phyloP scores from a whole-genome alignment of 768 basidiomycete genomes.

The Suillus placidus region DNA sequence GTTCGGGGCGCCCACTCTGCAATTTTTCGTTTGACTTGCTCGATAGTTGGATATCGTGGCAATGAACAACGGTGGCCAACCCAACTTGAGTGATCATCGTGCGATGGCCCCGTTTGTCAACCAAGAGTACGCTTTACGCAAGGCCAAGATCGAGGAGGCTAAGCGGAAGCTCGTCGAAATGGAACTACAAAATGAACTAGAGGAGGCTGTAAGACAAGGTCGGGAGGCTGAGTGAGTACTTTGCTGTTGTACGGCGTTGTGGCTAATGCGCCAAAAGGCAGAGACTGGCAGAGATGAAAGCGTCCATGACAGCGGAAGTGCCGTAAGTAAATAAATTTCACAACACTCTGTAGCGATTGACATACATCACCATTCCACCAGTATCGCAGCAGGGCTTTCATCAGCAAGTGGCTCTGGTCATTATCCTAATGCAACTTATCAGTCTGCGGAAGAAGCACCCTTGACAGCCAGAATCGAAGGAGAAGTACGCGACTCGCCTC shows the following conservation, averaged over 20 bases:
- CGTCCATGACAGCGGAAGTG: neutral
- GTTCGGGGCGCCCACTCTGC: neutral
- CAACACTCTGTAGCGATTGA: neutral
- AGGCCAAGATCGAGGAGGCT: constrained; percentile 5
- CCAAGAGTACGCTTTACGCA: constrained; percentile 2
- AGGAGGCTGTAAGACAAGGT: constrained; percentile 44
- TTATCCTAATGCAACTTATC: neutral
- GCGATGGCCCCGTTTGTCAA: neutral
- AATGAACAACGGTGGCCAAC: neutral
- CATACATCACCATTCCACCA: neutral
- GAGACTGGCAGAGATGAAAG: constrained; percentile 18
- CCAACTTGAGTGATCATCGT: neutral
- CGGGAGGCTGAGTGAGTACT: constrained; percentile 46
- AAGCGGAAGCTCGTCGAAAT: neutral
- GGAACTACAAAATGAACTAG: constrained; percentile 27
- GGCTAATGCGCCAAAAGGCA: constrained; percentile 18
- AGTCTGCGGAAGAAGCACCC: constrained; percentile 16
- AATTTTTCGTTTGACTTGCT: neutral
- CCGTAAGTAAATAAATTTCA: neutral
- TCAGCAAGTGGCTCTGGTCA: neutral
- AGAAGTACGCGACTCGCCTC: constrained; percentile 6
- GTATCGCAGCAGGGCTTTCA: neutral
- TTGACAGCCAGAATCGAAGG: constrained; percentile 41
- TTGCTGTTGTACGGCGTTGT: neutral
- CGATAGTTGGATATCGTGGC: neutral